Evolutionary conservation across 768 basidiomycete species (phyloP).

Genomic region (Cantharellus anzutake): DNA sequence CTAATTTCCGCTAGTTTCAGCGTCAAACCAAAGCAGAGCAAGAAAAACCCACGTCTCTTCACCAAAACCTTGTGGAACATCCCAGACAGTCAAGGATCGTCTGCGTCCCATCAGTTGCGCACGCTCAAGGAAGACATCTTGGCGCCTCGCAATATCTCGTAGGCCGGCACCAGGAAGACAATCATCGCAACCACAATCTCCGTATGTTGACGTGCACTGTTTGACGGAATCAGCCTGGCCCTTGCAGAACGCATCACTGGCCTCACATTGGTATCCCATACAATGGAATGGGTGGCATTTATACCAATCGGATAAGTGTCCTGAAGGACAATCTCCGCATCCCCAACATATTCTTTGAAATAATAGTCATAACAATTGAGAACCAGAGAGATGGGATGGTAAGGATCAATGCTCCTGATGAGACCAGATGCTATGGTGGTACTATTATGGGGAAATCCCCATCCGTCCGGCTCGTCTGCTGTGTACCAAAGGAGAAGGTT

Average conservation of each 20-base stretch:
- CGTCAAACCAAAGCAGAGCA: background rate
- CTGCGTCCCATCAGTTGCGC: conserved; percentile 1
- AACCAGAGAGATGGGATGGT: conserved; percentile 14
- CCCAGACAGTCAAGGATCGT: conserved; percentile 11
- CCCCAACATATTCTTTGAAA: conserved; percentile 10
- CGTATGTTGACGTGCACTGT: conserved; percentile 8
- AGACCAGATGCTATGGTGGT: conserved; percentile 8
- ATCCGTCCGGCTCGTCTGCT: conserved; percentile 13
- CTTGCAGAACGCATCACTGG: background rate
- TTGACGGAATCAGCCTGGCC: too few species aligned
- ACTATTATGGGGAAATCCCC: conserved; percentile 8
- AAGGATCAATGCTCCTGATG: conserved; percentile 12
- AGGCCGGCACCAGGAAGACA: conserved; percentile 10
- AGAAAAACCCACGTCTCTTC: conserved; percentile 6
- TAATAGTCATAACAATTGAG: conserved; percentile 16
- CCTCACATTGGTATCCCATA: conserved; percentile 9
- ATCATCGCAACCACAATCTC: conserved; percentile 15
- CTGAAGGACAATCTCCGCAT: conserved; percentile 11
- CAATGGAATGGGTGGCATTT: conserved; percentile 11
- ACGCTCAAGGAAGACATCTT: conserved; percentile 8
- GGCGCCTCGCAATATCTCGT: conserved; percentile 8
- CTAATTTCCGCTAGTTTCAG: conserved; percentile 1
- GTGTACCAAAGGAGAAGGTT: conserved; percentile 24
- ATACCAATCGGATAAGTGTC: conserved; percentile 12
- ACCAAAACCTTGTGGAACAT: conserved; percentile 14